Evolutionary conservation across 768 basidiomycete species (phyloP), one percentile per base, ranked within the genome.

Genomic region (Suillus hirtellus): DNA sequence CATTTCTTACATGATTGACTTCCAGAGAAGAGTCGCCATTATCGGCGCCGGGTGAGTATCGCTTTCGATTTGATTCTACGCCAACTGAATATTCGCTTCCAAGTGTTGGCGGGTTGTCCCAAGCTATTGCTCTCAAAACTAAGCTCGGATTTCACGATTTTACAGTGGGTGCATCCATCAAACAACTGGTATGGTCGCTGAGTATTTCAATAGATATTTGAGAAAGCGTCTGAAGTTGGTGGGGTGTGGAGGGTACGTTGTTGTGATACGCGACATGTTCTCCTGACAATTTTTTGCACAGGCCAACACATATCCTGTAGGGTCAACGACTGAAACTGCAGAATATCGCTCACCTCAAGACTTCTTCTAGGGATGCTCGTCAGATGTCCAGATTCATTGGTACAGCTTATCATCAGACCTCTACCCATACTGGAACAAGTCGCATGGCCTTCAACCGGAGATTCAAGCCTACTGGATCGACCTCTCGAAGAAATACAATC

Each of bases 181-280:
- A 17, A 34, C 27, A 60, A 27, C 10, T 10, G 14, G 42, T 11
- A 34, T 47, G 44, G 17, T 61, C 24, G 14, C 34, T 12, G 27
- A 50, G 17, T 34, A 19, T 34, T 21, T 6, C 27, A 12, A 55
- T 64, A 84, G 84, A 80, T 85, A 21, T 81, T 77, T 38, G 84
- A 85, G 66, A 80, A 81, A 60, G 78, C 69, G 5, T 56, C 59
- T 3, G 78, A 79, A 43, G 75, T 84, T 19, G 84, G 84, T 11
- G 83, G 84, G 43, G 82, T 82, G 37, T 85, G 84, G 83, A 75
- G 82, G 64, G 83, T 85, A 62, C 65, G 82, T 74, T 38, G 11
- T 58, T n/a, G 21, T 15, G 38, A 17, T 34, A 15, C 19, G 17
- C 9, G 37, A 46, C 64, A 34, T 19, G 14, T 63, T 31, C 31